A percentile compares a stretch with the other conserved stretches of the same genome.
These are phyloP conservation scores for Cicer judaicum DNA, from an alignment of 306 rosid species.

Conservation along the genomic window DNA sequence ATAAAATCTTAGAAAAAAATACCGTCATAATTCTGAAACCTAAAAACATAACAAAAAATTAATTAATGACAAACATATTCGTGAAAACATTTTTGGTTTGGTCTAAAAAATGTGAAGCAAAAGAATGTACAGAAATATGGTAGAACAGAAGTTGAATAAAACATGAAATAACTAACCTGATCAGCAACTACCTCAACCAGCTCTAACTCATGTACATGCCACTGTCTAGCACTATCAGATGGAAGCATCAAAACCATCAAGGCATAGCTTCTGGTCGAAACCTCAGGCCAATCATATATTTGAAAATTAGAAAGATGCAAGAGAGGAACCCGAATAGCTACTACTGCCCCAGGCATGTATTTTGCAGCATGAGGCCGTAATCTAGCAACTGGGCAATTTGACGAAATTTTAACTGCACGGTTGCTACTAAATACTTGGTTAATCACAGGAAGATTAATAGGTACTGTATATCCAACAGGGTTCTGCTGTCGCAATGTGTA, in stretches of 20 bases:
- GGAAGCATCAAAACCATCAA: constrained; percentile 99
- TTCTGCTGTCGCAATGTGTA: constrained; percentile 94
- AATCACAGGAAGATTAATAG: constrained; percentile 91
- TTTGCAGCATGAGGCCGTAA: constrained; percentile 73
- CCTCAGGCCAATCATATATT: constrained; percentile 97
- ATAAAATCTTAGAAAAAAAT: constrained; percentile 9
- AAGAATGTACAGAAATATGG: not conserved
- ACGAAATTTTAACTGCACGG: constrained; percentile 71
- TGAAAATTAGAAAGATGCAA: constrained; percentile 94
- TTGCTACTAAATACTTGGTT: constrained; percentile 82
- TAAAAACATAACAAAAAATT: constrained; percentile 21
- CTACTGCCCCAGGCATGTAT: constrained; percentile 82
- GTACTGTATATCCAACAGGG: constrained; percentile 89
- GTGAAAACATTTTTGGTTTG: not conserved
- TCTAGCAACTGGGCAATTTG: constrained; percentile 87
- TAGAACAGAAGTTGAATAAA: constrained; percentile 25
- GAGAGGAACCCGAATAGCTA: constrained; percentile 95
- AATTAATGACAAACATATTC: constrained; percentile 28
- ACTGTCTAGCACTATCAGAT: constrained; percentile 87
- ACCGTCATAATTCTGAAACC: constrained; percentile 16
- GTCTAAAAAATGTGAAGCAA: not conserved
- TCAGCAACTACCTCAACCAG: constrained; percentile 99
- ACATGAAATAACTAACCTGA: constrained; percentile 63
- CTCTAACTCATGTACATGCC: constrained; percentile 94
- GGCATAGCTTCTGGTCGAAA: constrained; percentile 87